A percentile compares a stretch with the other conserved stretches of the same genome.
These are phyloP conservation scores for Pseudotsuga menziesii DNA, from an alignment of 75 land plant genomes.

Conservation along the genomic window DNA sequence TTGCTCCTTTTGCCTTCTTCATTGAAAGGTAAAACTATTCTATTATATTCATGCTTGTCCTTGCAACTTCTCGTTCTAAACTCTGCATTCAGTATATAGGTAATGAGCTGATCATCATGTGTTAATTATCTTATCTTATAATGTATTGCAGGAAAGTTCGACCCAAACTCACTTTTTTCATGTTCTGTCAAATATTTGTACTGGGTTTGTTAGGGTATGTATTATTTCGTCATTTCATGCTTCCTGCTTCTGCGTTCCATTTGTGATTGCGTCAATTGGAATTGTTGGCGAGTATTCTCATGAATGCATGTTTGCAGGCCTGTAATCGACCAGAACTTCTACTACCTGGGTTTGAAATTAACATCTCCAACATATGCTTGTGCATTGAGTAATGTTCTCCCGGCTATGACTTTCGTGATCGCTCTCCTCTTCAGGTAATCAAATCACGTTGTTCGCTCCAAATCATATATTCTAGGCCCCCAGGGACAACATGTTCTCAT, in stretches of 20 bases:
- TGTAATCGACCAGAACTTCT: slow-evolving; percentile 31
- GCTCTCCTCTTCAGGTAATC: slow-evolving; percentile 24
- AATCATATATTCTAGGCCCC: no score
- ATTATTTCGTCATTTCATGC: no score
- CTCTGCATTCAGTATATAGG: no score
- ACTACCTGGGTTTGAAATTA: slow-evolving; percentile 34
- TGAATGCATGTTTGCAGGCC: slow-evolving; percentile 12
- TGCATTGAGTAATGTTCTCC: slow-evolving; percentile 34
- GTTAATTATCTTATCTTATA: no score
- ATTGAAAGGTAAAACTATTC: slow-evolving; percentile 44
- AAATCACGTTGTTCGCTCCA: no score
- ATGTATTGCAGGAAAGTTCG: slow-evolving; percentile 24
- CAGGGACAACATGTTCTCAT: no score
- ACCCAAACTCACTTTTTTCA: slow-evolving; percentile 26
- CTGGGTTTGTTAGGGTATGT: slow-evolving; percentile 43
- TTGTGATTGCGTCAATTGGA: no score
- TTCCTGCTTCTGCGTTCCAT: no score
- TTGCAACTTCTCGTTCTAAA: no score
- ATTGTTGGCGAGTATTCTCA: no score
- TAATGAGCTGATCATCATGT: no score
- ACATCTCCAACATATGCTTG: slow-evolving; percentile 37
- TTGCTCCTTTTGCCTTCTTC: slow-evolving; percentile 52
- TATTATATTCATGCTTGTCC: no score
- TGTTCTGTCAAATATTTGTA: slow-evolving; percentile 31
- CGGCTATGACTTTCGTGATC: slow-evolving; percentile 34